phyloP scores from a whole-genome alignment of 2,329 filamentous ascomycete species.

The Venturia effusa region DNA sequence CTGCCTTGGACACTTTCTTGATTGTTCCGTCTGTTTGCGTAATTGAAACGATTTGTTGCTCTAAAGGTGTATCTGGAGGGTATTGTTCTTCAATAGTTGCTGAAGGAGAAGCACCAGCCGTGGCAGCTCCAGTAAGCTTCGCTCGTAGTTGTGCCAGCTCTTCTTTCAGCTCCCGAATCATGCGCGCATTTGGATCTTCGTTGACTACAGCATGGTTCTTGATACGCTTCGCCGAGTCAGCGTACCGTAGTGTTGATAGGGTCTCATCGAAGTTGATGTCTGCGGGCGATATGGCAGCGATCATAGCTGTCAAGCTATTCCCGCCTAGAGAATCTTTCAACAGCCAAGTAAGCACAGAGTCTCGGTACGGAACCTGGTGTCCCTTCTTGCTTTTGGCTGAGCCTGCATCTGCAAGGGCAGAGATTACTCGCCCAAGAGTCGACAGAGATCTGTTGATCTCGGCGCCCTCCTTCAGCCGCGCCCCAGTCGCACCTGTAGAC shows the following conservation, averaged over 20 bases:
- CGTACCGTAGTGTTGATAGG: slow-evolving; percentile 86
- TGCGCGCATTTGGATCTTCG: slow-evolving; percentile 95
- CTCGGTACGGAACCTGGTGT: slow-evolving; percentile 84
- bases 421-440: slow-evolving; percentile 93
- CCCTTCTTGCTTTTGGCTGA: slow-evolving; percentile 69
- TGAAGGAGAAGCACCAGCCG: slow-evolving; percentile 29
- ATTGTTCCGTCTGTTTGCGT: slow-evolving; percentile 72
- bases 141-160: slow-evolving; percentile 76
- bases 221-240: slow-evolving; percentile 95
- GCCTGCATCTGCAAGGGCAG: slow-evolving; percentile 82
- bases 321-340: slow-evolving; percentile 94
- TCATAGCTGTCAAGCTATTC: slow-evolving; percentile 99
- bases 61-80: slow-evolving; percentile 79
- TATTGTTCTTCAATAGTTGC: slow-evolving; percentile 71
- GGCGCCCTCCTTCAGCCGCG: slow-evolving; percentile 89
- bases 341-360: slow-evolving; percentile 92
- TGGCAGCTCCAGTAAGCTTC: slow-evolving; percentile 53
- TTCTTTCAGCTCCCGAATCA: slow-evolving; percentile 97
- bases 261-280: slow-evolving; percentile 99
- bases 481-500: slow-evolving; percentile 94
- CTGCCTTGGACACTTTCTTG: slow-evolving; percentile 95
- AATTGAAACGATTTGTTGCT: slow-evolving; percentile 94
- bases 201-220: slow-evolving; percentile 99
- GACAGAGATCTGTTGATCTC: slow-evolving; percentile 97
- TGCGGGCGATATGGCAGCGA: slow-evolving; percentile 93